Evolutionary conservation across 2,329 filamentous ascomycete genomes (phyloP), one percentile per base, ranked within the genome.

Genomic region (Claviceps purpurea): DNA sequence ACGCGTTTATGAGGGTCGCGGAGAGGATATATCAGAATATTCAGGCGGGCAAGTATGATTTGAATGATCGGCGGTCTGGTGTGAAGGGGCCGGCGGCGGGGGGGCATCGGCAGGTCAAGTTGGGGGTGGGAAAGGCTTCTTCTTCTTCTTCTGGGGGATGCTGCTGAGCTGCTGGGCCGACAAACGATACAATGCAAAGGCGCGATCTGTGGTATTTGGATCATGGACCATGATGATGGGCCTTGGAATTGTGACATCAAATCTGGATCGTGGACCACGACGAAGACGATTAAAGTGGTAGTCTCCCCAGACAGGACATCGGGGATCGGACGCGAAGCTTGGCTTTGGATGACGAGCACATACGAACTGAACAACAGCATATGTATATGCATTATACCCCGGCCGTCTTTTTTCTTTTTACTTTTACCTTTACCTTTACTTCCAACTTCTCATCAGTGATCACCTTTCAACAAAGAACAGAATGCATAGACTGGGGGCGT

Each of bases 21-120:
- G 89, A 96, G 73, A 78, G 90, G 67, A 97, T 98, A 72, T 95
- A 94, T 65, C 83, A 91, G 66, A 97, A 97, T 63, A 96, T 98
- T 56, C 89, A 96, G 72, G 88, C 88, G 1, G 93, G 93, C 11
- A 88, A 82, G 65, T 97, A 97, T 66, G 90, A 98, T 69, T 72
- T 97, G 59, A 95, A 95, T 64, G 91, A 97, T 68, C 78, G 91
- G 63, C 79, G 90, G 64, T 91, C 86, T 55, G 93, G 93, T 26
- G 90, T 98, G 55, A 97, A 96, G 69, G 83, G 84, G 51, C 68
- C 83, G 58, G 68, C 77, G 57, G 65, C 81, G 60, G 66, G 74
- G 59, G 66, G 71, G 49, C 66, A 62, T 53, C 63, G 68, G 56
- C 68, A 74, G 54, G 70, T 81, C 16, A 75, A 71, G 56, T 58